Percentiles rank a stretch among this genome's conserved stretches.
Evolutionary conservation across 352 stramenopile genomes (phyloP).

Genomic region (Phytophthora ohioensis): DNA sequence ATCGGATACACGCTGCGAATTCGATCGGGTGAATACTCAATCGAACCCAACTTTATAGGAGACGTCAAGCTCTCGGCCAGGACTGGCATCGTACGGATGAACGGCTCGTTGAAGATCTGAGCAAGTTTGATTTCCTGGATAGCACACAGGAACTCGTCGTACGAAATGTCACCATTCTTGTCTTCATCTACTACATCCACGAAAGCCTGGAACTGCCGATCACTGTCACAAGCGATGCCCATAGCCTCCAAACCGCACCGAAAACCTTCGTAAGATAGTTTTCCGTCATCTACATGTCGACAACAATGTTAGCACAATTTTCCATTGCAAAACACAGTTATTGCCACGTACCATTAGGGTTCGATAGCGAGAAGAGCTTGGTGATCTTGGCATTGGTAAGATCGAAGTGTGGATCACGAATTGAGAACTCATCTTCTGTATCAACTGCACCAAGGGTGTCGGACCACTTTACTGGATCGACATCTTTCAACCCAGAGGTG

Average conservation of each 20-base stretch:
- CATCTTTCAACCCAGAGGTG: slow-evolving; percentile 65
- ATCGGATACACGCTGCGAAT: slow-evolving; percentile 78
- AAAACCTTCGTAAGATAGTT: slow-evolving; percentile 74
- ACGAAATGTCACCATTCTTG: slow-evolving; percentile 78
- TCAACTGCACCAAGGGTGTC: slow-evolving; percentile 19
- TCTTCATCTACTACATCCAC: slow-evolving; percentile 84
- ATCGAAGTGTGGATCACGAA: slow-evolving; percentile 34
- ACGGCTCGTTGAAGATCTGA: slow-evolving; percentile 76
- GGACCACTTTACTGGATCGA: slow-evolving; percentile 52
- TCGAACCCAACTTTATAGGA: slow-evolving; percentile 50
- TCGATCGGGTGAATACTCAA: slow-evolving; percentile 78
- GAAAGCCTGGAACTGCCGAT: slow-evolving; percentile 71
- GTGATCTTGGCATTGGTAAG: slow-evolving; percentile 35
- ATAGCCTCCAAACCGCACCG: slow-evolving; percentile 69
- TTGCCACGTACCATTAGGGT: slow-evolving; percentile 48
- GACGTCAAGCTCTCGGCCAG: slow-evolving; percentile 40
- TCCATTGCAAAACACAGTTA: no score
- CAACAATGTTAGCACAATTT: not conserved
- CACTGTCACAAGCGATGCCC: slow-evolving; percentile 67
- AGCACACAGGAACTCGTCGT: slow-evolving; percentile 83
- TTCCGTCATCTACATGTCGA: slow-evolving; percentile 44
- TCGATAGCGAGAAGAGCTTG: slow-evolving; percentile 64
- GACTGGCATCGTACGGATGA: slow-evolving; percentile 49
- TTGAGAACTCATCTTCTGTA: slow-evolving; percentile 30
- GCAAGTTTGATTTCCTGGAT: slow-evolving; percentile 90